phyloP scores from a whole-genome alignment of 2,329 filamentous ascomycete species.

The Gnomoniopsis smithogilvyi region DNA sequence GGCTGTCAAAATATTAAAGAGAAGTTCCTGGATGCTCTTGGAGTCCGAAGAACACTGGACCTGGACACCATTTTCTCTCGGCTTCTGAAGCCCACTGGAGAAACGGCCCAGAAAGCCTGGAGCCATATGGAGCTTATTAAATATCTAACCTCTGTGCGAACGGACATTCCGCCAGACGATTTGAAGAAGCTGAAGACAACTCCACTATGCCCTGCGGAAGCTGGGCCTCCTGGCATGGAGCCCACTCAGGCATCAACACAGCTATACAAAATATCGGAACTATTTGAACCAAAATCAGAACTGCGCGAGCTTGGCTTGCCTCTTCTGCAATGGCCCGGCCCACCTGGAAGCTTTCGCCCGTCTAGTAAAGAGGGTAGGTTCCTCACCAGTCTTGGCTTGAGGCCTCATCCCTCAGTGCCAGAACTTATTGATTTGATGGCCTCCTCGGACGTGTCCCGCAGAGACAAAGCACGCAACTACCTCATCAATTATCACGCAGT shows the following conservation, averaged over 20 bases:
- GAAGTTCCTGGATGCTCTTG: constrained; percentile 78
- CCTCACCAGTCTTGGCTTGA: constrained; percentile 69
- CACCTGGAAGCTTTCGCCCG: constrained; percentile 59
- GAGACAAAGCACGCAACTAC: constrained; percentile 73
- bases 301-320: constrained; percentile 70
- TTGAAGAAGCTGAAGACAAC: constrained; percentile 74
- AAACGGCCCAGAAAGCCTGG: constrained; percentile 62
- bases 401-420: constrained; percentile 64
- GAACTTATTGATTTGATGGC: constrained; percentile 80
- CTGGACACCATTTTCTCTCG: constrained; percentile 89
- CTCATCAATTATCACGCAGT: constrained; percentile 76
- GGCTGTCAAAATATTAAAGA: constrained; percentile 80
- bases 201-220: constrained; percentile 78
- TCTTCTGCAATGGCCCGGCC: constrained; percentile 77
- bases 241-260: constrained; percentile 46
- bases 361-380: constrained; percentile 72
- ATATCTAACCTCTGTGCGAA: constrained; percentile 84
- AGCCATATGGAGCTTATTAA: constrained; percentile 94
- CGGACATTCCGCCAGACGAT: constrained; percentile 83
- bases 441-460: constrained; percentile 53
- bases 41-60: constrained; percentile 93
- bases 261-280: constrained; percentile 70
- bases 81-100: constrained; percentile 64
- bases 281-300: constrained; percentile 75
- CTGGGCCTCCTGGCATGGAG: constrained; percentile 53